These are phyloP conservation scores for Eutrema yunnanense DNA, from an alignment of 345 rosid species.

Conservation along the genomic window DNA sequence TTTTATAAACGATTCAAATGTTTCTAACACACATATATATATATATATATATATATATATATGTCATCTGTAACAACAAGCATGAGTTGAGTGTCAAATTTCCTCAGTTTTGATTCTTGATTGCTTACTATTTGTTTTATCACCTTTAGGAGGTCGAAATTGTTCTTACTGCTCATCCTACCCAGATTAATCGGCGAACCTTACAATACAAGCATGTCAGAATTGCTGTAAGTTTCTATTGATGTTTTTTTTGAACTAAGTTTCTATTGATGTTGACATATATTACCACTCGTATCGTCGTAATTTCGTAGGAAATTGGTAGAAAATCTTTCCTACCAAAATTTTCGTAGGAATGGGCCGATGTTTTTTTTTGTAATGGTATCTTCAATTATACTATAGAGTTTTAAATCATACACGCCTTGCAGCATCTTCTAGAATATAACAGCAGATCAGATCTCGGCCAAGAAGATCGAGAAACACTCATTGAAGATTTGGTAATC, in stretches of 20 bases:
- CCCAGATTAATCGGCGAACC: conserved; percentile 93
- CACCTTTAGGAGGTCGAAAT: conserved; percentile 79
- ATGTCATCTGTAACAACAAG: no score
- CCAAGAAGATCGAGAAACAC: conserved; percentile 86
- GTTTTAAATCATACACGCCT: not conserved
- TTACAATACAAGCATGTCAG: conserved; percentile 93
- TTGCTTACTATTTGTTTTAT: not conserved
- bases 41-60: no score
- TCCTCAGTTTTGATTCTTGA: not conserved
- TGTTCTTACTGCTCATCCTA: conserved; percentile 98
- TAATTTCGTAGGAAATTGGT: no score
- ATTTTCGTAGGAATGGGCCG: no score
- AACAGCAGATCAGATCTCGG: conserved; percentile 83
- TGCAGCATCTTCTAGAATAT: conserved; percentile 88
- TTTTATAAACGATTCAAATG: not conserved
- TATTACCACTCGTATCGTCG: not conserved
- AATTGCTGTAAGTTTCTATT: conserved; percentile 61
- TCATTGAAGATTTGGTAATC: conserved; percentile 90
- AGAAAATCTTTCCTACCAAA: no score
- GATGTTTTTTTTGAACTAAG: no score
- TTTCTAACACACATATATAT: no score
- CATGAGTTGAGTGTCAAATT: not conserved
- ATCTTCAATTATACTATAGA: not conserved
- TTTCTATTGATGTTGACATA: not conserved
- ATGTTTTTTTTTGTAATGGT: no score